Percentiles rank a stretch among this genome's conserved stretches.
phyloP scores from a whole-genome alignment of 176 grass and related monocot genomes.

The Avena sativa region DNA sequence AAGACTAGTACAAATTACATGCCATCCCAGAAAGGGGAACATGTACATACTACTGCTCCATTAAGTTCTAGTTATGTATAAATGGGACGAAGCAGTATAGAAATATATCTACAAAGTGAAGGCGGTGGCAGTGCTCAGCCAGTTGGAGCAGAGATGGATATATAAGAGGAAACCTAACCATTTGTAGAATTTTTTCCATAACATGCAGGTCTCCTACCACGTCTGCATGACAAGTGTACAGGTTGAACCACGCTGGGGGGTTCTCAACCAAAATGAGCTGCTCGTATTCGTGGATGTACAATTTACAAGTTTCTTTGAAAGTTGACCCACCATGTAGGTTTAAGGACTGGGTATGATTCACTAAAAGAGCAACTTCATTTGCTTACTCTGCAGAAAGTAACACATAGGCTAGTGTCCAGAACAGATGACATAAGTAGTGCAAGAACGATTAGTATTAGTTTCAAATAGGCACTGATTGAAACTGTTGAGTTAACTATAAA shows the following conservation, averaged over 20 bases:
- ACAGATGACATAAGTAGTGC: neutral
- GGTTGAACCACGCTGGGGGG: too few relatives aligned
- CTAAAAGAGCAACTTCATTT: neutral
- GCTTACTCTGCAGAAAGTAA: neutral
- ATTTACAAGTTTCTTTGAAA: neutral
- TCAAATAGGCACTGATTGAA: neutral
- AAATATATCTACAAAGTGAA: too few relatives aligned
- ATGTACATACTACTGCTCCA: neutral
- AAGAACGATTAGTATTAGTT: neutral
- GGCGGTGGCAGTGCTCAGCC: too few relatives aligned
- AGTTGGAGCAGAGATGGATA: too few relatives aligned
- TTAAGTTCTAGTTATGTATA: neutral
- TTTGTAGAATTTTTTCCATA: too few relatives aligned
- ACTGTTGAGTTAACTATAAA: neutral
- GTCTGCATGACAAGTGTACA: too few relatives aligned
- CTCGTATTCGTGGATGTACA: neutral
- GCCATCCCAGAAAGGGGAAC: neutral
- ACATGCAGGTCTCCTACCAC: too few relatives aligned
- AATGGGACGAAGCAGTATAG: neutral
- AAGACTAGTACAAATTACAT: constrained; percentile 4
- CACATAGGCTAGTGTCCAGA: neutral
- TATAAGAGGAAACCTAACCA: too few relatives aligned
- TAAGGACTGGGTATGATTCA: neutral
- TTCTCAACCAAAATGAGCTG: too few relatives aligned
- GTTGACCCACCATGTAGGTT: neutral